phyloP scores from a whole-genome alignment of 495 filamentous ascomycete species.

The Usnea hakonensis region DNA sequence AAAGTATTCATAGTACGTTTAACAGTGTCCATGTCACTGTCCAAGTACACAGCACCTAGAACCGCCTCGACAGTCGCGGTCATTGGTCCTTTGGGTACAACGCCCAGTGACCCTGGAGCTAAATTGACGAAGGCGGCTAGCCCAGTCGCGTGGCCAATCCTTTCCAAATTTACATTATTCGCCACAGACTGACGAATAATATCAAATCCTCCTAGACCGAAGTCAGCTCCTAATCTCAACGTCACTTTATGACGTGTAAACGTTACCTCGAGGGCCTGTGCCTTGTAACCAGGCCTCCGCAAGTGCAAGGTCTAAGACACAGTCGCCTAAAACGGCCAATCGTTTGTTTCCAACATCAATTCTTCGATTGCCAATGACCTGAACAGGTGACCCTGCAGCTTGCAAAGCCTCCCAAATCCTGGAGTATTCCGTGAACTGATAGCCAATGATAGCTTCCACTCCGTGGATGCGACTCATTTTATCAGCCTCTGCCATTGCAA shows the following conservation, averaged over 20 bases:
- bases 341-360: slow-evolving; percentile 13
- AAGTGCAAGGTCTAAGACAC: neutral
- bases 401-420: slow-evolving; percentile 18
- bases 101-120: neutral
- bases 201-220: neutral
- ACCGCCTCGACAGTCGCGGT: slow-evolving; percentile 12
- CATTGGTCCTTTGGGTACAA: neutral
- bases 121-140: neutral
- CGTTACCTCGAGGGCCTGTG: neutral
- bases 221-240: neutral
- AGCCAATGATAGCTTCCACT: slow-evolving; percentile 10
- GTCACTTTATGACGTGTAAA: neutral
- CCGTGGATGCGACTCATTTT: neutral
- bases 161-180: neutral
- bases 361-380: neutral
- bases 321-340: slow-evolving; percentile 16
- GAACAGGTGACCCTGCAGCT: neutral
- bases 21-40: slow-evolving; percentile 7
- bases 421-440: slow-evolving; percentile 3
- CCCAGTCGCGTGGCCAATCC: neutral
- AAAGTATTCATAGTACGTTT: slow-evolving; percentile 1
- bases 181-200: neutral
- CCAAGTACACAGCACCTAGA: slow-evolving; percentile 9
- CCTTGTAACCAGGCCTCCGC: slow-evolving; percentile 5
- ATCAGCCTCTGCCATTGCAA: neutral